Evolutionary conservation across 805 yeast genomes (phyloP).

Genomic region (Candida verbasci): DNA sequence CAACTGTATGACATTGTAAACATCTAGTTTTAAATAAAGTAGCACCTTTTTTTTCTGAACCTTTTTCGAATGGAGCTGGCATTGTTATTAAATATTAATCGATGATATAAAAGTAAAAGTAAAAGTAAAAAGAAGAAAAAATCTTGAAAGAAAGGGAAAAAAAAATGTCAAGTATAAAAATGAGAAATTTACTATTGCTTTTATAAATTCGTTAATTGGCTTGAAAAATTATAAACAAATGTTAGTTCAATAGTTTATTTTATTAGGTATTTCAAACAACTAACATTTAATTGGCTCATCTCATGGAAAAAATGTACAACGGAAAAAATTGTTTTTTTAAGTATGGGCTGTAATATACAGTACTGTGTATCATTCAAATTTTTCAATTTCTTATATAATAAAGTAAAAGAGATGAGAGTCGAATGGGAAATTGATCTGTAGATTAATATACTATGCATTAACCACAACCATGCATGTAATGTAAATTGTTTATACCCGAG

Average conservation of each 20-base stretch:
- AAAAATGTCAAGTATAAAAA: background rate
- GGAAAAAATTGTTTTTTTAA: no score
- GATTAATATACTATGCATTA: no score
- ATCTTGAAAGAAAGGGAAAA: no score
- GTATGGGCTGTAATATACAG: no score
- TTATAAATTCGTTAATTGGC: no score
- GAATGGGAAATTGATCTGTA: no score
- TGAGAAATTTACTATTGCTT: background rate
- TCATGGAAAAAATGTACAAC: background rate
- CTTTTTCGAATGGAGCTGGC: slow-evolving; percentile 45
- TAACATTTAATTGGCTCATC: slow-evolving; percentile 3
- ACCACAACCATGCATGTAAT: no score
- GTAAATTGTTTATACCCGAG: no score
- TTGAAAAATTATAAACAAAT: background rate
- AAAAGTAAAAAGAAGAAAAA: no score
- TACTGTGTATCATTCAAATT: no score
- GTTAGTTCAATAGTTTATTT: background rate
- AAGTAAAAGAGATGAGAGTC: no score
- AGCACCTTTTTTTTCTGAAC: slow-evolving; percentile 79
- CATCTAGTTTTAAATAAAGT: slow-evolving; percentile 98
- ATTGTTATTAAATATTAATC: slow-evolving; percentile 13
- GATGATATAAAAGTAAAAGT: background rate
- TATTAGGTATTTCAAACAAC: slow-evolving; percentile 4
- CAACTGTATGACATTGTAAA: slow-evolving; percentile 97
- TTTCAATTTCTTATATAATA: no score